phyloP scores from a whole-genome alignment of 768 basidiomycete genomes.

The Boletales sp. region DNA sequence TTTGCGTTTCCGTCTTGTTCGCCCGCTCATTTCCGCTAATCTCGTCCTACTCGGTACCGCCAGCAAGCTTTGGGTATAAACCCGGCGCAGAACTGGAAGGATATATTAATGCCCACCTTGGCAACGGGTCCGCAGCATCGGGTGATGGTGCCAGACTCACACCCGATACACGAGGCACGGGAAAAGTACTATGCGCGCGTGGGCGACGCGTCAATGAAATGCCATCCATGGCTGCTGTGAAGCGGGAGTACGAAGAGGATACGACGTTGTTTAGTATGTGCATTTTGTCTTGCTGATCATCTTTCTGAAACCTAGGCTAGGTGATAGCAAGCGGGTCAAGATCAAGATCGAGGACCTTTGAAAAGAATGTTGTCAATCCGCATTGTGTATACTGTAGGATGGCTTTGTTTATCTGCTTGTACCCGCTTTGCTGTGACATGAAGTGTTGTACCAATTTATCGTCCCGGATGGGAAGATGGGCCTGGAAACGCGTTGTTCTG shows the following conservation, averaged over 20 bases:
- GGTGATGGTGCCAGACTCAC: neutral
- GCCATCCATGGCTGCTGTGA: neutral
- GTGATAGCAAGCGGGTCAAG: conserved; percentile 15
- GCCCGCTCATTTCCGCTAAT: neutral
- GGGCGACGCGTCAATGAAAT: neutral
- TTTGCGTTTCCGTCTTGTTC: neutral
- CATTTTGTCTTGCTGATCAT: neutral
- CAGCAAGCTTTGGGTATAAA: too few species aligned
- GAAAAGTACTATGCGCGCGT: too few species aligned
- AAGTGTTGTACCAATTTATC: too few species aligned
- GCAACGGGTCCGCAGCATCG: too few species aligned
- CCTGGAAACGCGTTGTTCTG: too few species aligned
- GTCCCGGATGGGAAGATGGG: too few species aligned
- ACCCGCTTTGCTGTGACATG: too few species aligned
- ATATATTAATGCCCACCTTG: too few species aligned
- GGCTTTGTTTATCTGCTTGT: too few species aligned
- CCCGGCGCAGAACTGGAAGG: too few species aligned
- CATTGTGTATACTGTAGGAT: too few species aligned
- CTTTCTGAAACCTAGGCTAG: neutral
- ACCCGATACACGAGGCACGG: neutral
- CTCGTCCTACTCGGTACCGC: neutral
- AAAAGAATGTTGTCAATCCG: too few species aligned
- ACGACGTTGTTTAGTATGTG: conserved; percentile 2
- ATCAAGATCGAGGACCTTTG: neutral
- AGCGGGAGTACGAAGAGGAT: conserved; percentile 17